Base-by-base conservation (phyloP, 192 early-diverging fungal species). In the Obelidium mucronatum region DNA sequence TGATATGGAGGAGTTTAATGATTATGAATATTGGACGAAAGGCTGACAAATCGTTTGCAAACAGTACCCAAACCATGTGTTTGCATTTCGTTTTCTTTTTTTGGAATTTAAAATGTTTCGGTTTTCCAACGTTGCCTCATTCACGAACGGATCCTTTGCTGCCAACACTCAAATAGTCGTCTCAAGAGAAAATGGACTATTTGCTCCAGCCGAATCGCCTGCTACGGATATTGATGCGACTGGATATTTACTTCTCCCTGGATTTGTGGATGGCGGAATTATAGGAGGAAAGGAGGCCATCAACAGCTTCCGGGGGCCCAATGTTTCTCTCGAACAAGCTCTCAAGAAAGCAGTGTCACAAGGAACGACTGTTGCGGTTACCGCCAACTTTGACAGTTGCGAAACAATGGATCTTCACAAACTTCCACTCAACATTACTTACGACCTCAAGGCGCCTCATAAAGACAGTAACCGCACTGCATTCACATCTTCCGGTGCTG, bases 241-340 rank as follows among this genome's bases (percentile, higher is more conserved):
- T 4, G 81, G 83, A n/a, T 85, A 78, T 67, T 40, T 85, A 19
- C n/a, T 73, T 11, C 70, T 85, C 3, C 83, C 83, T 33, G 81
- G 74, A 3, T 73, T 85, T 31, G 75, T 85, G 3, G 79, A 85
- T 75, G 77, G 74, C 31, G 82, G 73, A 17, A 74, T 82, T 42
- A 53, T 76, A 17, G 55, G 55, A 24, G 44, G 44, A 58, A 8
- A 22, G 55, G 24, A 58, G 30, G 22, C 13, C 17, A 8, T 24
- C 24, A 5, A 58, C 5, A 26, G 6, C 24, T 58, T 58, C 55
- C 24, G 17, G 6, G 24, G 44, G 11, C 8, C 55, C 13, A 22
- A 8, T 31, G 55, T 58, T 22, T 22, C 44, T 52, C 69, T 78
- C 34, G 37, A 26, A 42, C 4, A 6, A 15, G 42, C 62, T 11